Evolutionary conservation across 495 filamentous ascomycete species (phyloP).

Genomic region (Penicillium diatomitis): DNA sequence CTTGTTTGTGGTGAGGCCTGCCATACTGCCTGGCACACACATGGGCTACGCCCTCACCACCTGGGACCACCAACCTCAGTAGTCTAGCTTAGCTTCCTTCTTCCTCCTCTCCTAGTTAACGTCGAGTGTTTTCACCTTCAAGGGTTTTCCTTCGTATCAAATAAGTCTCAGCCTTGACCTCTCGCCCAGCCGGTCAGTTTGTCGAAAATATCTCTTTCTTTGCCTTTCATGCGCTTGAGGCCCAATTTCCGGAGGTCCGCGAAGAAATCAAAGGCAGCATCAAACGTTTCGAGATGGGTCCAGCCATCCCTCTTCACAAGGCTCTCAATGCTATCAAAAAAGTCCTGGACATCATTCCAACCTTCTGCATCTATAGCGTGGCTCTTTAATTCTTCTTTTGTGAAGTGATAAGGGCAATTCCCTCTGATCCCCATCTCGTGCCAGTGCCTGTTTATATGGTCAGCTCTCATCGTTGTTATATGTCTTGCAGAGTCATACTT

Average conservation of each 20-base stretch:
- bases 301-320: constrained; percentile 30
- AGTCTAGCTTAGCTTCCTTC: no score
- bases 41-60: no score
- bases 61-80: no score
- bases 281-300: constrained; percentile 25
- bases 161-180: no score
- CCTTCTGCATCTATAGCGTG: constrained; percentile 22
- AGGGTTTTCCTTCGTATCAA: no score
- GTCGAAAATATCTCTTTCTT: constrained; percentile 12
- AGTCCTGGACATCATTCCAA: constrained; percentile 29
- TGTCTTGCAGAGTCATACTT: constrained; percentile 6
- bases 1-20: no score
- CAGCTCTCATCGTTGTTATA: background rate
- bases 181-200: constrained; percentile 12
- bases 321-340: constrained; percentile 22
- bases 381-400: constrained; percentile 18
- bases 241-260: constrained; percentile 10
- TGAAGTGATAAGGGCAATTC: constrained; percentile 25
- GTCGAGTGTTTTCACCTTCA: no score
- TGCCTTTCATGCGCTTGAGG: constrained; percentile 11
- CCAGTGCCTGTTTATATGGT: constrained; percentile 14
- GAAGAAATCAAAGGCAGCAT: constrained; percentile 19
- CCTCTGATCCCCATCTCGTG: constrained; percentile 12
- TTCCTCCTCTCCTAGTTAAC: no score
- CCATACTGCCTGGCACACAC: no score